Evolutionary conservation across 495 filamentous ascomycete genomes (phyloP), one percentile per base, ranked within the genome.

Genomic region (Aspergillus haitiensis): DNA sequence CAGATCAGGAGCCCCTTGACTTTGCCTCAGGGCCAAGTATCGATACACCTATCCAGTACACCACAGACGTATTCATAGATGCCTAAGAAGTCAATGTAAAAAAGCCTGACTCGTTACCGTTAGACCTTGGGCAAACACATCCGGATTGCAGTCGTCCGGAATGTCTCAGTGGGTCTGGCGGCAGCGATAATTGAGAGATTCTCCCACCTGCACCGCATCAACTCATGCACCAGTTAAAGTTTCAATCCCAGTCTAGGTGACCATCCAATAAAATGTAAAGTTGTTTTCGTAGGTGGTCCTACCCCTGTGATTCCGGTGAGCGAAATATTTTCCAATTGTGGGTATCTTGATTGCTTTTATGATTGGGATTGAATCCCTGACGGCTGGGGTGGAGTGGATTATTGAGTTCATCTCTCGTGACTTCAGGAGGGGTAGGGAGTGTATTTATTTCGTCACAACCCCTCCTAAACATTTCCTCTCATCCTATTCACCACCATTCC

Each of bases 361-460:
- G 18, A 33, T 11, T 34, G 31, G 31, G 18, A 50, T n/a, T n/a
- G n/a, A 27, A 13, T 31, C 33, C 13, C 12, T 54, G 33, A 35
- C 11, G 35, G 51, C 16, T 34, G 51, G 16, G 51, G 10, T 13
- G 6, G 11, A 33, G 34, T 12, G 4, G 11, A 15, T 27, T 9
- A 13, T 54, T 39, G 33, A 54, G 12, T 37, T 48, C 54, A 40
- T 16, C 31, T 11, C 60, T 36, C 58, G 56, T 53, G 48, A 52
- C 44, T n/a, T 13, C 21, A 45, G 33, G 52, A 39, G 59, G 52
- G 39, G 36, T 16, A 31, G 16, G n/a, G 12, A 40, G 11, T 7
- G 15, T 56, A 56, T 53, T 58, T 69, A 69, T 67, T 69, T 66
- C 58, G 27, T 58, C 36, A 55, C 61, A 51, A 13, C 45, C 59